phyloP scores from a whole-genome alignment of 2,329 filamentous ascomycete genomes.

The Ophiostoma ulmi region DNA sequence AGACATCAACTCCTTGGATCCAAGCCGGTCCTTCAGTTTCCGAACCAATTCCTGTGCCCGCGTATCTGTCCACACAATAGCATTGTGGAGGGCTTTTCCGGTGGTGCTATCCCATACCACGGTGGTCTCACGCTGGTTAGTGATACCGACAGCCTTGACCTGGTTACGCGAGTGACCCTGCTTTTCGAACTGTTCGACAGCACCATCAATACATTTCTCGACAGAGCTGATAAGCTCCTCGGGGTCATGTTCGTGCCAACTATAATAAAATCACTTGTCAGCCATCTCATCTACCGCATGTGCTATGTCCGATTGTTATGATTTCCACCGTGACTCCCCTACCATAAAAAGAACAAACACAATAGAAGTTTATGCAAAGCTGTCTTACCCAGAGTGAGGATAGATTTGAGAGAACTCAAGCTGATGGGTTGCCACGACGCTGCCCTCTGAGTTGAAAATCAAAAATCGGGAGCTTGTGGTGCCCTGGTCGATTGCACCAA shows the following conservation, averaged over 20 bases:
- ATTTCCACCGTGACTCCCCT: no score
- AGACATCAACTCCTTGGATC: constrained; percentile 62
- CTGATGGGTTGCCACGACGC: constrained; percentile 75
- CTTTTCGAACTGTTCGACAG: constrained; percentile 63
- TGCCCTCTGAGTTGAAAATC: constrained; percentile 76
- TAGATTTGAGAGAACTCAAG: constrained; percentile 82
- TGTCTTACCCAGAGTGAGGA: constrained; percentile 72
- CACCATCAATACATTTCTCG: constrained; percentile 72
- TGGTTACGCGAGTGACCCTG: constrained; percentile 62
- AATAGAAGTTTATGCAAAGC: neutral
- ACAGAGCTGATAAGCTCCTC: constrained; percentile 70
- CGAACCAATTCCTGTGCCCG: constrained; percentile 69
- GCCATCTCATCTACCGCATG: neutral
- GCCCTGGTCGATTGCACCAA: constrained; percentile 85
- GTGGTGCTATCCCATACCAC: constrained; percentile 79
- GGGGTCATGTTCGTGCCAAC: constrained; percentile 88
- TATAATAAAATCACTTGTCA: constrained; percentile 34
- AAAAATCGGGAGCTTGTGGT: constrained; percentile 86
- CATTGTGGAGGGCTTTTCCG: constrained; percentile 75
- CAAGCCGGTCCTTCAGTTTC: constrained; percentile 64
- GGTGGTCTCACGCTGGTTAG: constrained; percentile 85
- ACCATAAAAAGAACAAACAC: neutral
- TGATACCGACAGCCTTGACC: constrained; percentile 77
- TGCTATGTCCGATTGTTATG: neutral
- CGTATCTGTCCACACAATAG: constrained; percentile 87